Conservation (phyloP, 176 grass and related monocot genomes). For the Oropetium thomaeum region DNA sequence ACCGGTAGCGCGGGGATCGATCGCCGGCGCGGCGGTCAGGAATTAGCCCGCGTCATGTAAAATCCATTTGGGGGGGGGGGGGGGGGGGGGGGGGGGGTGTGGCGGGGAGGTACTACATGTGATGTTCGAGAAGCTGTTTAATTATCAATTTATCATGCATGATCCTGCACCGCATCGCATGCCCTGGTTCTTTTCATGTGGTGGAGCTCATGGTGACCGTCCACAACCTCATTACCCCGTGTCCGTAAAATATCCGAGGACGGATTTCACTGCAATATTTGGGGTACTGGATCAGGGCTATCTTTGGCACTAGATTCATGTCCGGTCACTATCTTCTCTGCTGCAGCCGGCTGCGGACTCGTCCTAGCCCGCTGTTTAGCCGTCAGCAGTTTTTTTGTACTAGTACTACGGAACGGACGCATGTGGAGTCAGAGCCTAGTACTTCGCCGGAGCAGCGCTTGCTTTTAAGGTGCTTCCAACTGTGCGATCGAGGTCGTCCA, state of each 20-base stretch:
- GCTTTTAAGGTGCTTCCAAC: conserved; percentile 10
- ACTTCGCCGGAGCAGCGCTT: not conserved
- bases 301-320: not conserved
- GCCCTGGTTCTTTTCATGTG: not conserved
- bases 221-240: not conserved
- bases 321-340: no score
- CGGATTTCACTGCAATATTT: not conserved
- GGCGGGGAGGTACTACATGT: no score
- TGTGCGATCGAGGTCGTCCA: not conserved
- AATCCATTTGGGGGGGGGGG: no score
- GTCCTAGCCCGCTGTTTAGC: not conserved
- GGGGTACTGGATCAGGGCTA: not conserved
- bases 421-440: not conserved
- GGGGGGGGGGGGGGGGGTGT: no score
- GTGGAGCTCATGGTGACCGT: not conserved
- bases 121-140: not conserved
- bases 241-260: not conserved
- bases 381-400: not conserved
- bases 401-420: no score
- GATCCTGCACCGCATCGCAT: not conserved
- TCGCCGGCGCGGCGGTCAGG: no score
- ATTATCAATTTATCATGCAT: no score
- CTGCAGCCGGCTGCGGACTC: no score
- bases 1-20: not conserved
- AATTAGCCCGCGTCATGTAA: not conserved